phyloP scores from a whole-genome alignment of 2,329 filamentous ascomycete species.

The Blastomyces silverae region DNA sequence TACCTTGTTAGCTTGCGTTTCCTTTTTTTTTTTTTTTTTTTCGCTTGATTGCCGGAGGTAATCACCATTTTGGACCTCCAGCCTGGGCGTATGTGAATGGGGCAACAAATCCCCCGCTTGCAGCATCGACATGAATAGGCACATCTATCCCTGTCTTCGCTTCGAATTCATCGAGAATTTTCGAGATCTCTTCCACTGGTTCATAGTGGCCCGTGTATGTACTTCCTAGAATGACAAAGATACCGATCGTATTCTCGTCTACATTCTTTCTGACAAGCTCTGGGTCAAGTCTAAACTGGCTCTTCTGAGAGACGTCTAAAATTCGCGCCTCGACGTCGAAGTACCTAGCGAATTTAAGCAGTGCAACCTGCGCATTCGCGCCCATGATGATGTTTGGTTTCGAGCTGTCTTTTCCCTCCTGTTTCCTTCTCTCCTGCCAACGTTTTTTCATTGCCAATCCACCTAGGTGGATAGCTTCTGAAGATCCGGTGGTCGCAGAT shows the following conservation, averaged over 20 bases:
- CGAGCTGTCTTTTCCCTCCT: conserved; percentile 55
- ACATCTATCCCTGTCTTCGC: conserved; percentile 56
- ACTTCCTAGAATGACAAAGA: conserved; percentile 64
- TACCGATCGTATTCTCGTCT: conserved; percentile 70
- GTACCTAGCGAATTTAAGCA: conserved; percentile 67
- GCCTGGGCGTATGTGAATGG: conserved; percentile 37
- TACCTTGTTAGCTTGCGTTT: conserved; percentile 28
- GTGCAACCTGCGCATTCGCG: conserved; percentile 63
- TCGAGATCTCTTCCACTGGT: conserved; percentile 60
- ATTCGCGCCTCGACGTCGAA: conserved; percentile 66
- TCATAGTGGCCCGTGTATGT: conserved; percentile 71
- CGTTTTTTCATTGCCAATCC: conserved; percentile 67
- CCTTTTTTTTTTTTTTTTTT: too few species aligned
- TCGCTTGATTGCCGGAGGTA: neutral
- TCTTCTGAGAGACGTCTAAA: conserved; percentile 55
- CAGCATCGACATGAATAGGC: conserved; percentile 51
- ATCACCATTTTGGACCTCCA: conserved; percentile 51
- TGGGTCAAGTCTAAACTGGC: conserved; percentile 57
- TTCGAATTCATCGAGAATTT: conserved; percentile 58
- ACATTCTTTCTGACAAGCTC: conserved; percentile 59
- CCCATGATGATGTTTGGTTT: conserved; percentile 71
- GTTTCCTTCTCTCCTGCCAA: conserved; percentile 59
- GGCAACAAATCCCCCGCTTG: conserved; percentile 40
- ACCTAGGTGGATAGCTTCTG: conserved; percentile 63
- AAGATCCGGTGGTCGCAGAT: conserved; percentile 63